A percentile compares a stretch with the other conserved stretches of the same genome.
Evolutionary conservation across 139 green algal genomes (phyloP).

Genomic region (Chlorella sp.): DNA sequence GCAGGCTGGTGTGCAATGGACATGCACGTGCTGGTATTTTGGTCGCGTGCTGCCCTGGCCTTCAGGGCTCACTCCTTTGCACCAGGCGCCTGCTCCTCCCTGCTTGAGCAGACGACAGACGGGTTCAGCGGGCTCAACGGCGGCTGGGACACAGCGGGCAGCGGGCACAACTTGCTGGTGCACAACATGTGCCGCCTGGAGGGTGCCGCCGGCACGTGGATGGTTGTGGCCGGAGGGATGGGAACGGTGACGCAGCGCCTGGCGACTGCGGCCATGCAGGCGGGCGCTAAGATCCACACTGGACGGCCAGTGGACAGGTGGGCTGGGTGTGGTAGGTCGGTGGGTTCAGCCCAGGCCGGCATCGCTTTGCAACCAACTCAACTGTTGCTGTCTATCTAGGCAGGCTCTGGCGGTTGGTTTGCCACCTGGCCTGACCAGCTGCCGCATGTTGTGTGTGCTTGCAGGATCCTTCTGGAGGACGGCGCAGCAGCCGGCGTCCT

Average conservation of each 20-base stretch:
- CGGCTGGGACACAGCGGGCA: slow-evolving; percentile 62
- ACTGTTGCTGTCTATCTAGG: no score
- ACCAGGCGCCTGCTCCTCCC: background rate
- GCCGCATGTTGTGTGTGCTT: background rate
- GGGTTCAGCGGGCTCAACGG: slow-evolving; percentile 60
- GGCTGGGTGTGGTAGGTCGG: background rate
- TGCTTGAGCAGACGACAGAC: slow-evolving; percentile 48
- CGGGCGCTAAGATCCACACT: slow-evolving; percentile 60
- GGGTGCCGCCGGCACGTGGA: slow-evolving; percentile 63
- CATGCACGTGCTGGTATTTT: no score
- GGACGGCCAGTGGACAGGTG: slow-evolving; percentile 36
- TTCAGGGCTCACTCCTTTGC: no score
- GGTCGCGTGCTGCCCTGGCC: no score
- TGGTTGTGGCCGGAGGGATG: slow-evolving; percentile 70
- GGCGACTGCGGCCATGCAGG: slow-evolving; percentile 36
- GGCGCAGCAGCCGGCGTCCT: background rate
- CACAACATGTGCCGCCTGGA: slow-evolving; percentile 75
- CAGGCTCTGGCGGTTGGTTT: no score
- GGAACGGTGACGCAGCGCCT: slow-evolving; percentile 60
- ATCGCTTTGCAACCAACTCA: no score
- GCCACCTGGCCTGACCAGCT: no score
- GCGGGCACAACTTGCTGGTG: slow-evolving; percentile 69
- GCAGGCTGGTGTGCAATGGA: no score
- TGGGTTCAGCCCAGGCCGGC: no score
- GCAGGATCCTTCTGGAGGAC: slow-evolving; percentile 44